Evolutionary conservation across 371 early-diverging fungal species (phyloP).

Genomic region (Mortierella sp.): DNA sequence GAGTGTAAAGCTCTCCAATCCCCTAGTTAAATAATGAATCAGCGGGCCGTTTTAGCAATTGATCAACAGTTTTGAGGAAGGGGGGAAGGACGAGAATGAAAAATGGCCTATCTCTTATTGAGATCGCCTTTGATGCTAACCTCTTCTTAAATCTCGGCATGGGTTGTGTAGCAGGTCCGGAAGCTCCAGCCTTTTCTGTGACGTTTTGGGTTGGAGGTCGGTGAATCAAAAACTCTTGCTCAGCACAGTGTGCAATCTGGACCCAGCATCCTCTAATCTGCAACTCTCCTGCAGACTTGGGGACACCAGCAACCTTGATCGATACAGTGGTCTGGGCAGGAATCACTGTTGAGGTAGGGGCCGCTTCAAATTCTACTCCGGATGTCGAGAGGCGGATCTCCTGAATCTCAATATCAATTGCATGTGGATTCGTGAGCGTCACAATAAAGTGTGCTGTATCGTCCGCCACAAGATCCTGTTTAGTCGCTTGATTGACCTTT

Average conservation of each 20-base stretch:
- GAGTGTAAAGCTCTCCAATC: slow-evolving; percentile 43
- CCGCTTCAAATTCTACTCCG: slow-evolving; percentile 69
- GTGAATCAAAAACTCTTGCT: slow-evolving; percentile 74
- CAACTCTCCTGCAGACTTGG: slow-evolving; percentile 68
- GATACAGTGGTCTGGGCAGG: slow-evolving; percentile 71
- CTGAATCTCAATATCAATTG: slow-evolving; percentile 82
- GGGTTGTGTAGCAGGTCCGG: not conserved
- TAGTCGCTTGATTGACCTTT: slow-evolving; percentile 40
- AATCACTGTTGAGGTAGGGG: slow-evolving; percentile 67
- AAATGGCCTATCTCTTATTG: too few relatives aligned
- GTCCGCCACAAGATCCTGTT: slow-evolving; percentile 64
- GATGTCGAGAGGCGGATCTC: slow-evolving; percentile 70
- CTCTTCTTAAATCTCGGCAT: slow-evolving; percentile 31
- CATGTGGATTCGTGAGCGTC: slow-evolving; percentile 79
- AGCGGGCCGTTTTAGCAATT: too few relatives aligned
- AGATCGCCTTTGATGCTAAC: too few relatives aligned
- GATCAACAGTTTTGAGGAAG: too few relatives aligned
- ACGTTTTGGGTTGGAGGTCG: slow-evolving; percentile 21
- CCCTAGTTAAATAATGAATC: slow-evolving; percentile 6
- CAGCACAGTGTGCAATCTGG: slow-evolving; percentile 76
- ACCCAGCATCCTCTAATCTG: slow-evolving; percentile 74
- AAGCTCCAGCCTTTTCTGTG: not conserved
- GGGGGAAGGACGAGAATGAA: too few relatives aligned
- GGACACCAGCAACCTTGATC: slow-evolving; percentile 72
- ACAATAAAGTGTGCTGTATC: slow-evolving; percentile 79